Conservation (phyloP, 2,329 filamentous ascomycete species). For the Aspergillus piperis region DNA sequence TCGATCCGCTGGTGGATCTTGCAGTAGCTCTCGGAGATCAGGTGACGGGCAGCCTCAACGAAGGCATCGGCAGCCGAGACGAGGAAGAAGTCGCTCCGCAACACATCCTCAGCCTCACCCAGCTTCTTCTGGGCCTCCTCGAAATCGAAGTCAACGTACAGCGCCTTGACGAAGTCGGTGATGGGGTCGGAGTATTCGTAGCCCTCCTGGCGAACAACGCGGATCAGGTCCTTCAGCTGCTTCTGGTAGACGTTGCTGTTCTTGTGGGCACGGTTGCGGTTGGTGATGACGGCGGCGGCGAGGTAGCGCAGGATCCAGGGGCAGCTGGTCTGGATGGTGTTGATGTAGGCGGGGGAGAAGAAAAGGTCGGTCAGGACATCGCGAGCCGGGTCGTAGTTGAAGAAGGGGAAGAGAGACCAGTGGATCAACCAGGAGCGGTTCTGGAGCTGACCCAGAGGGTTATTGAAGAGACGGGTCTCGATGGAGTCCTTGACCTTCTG, state of each 20-base stretch:
- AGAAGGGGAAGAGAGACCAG: constrained; percentile 98
- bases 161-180: constrained; percentile 92
- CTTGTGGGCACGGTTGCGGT: constrained; percentile 78
- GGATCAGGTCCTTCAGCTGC: constrained; percentile 95
- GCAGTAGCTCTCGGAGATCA: constrained; percentile 99
- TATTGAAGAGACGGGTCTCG: constrained; percentile 93
- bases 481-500: constrained; percentile 89
- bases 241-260: constrained; percentile 84
- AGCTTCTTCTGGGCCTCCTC: constrained; percentile 93
- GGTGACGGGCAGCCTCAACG: constrained; percentile 88
- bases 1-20: constrained; percentile 99
- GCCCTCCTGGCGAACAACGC: constrained; percentile 92
- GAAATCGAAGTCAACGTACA: constrained; percentile 96
- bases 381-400: constrained; percentile 91
- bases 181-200: constrained; percentile 98
- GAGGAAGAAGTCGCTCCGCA: constrained; percentile 95
- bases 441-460: constrained; percentile 90
- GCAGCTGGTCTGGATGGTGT: constrained; percentile 97
- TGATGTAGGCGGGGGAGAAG: constrained; percentile 97
- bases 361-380: constrained; percentile 93
- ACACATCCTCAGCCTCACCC: constrained; percentile 81
- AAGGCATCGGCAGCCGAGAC: constrained; percentile 81
- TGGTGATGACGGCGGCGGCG: constrained; percentile 90
- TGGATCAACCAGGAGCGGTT: constrained; percentile 97
- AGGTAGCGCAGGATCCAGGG: constrained; percentile 96